Base-by-base conservation (phyloP, 345 rosid species). In the Eucalyptus globulus region DNA sequence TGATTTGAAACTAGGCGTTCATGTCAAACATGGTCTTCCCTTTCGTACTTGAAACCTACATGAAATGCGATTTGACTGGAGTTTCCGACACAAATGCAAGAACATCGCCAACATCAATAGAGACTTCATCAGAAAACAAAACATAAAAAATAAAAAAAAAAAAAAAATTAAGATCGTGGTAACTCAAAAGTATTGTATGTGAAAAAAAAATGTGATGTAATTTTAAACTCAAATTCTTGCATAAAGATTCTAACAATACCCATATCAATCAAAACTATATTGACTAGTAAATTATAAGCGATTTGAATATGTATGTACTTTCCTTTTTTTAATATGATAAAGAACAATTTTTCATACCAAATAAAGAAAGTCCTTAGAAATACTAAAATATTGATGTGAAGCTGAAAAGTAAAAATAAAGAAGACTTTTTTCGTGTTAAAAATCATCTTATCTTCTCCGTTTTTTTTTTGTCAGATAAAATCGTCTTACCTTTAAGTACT, bases 141-240 rank as follows among this genome's bases (percentile, higher is more conserved):
- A 58, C 2, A 43, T 43, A 5, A 43, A 43, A 43, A 40, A 40
- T 5, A 40, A 40, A 40, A 40, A 40, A 3, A 17, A 53, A 53
- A 8, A 17, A 53, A 21, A 19, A 17, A 0, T 19, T 0, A 7
- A 49, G 0, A 53, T 53, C 5, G 0, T 8, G 24, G 24, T 0
- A 53, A 7, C 24, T 53, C 56, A 53, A 53, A 9, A 9, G 2
- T 7, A 53, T 53, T 8, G 58, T 53, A 53, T 2, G 26, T 53
- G 21, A 53, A 9, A 53, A 53, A 53, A 53, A 19, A 50, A 53
- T 53, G 1, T 0, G 0, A 21, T 53, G 11, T 21, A 53, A 21
- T 53, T 53, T 53, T 53, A 53, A 53, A 21, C 58, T 53, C 58
- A 8, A 53, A 53, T 53, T 19, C 56, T 1, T 53, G 1, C 56